A percentile compares a stretch with the other conserved stretches of the same genome.
Evolutionary conservation across 2,329 filamentous ascomycete genomes (phyloP).

Genomic region (Bipolaris zeicola): DNA sequence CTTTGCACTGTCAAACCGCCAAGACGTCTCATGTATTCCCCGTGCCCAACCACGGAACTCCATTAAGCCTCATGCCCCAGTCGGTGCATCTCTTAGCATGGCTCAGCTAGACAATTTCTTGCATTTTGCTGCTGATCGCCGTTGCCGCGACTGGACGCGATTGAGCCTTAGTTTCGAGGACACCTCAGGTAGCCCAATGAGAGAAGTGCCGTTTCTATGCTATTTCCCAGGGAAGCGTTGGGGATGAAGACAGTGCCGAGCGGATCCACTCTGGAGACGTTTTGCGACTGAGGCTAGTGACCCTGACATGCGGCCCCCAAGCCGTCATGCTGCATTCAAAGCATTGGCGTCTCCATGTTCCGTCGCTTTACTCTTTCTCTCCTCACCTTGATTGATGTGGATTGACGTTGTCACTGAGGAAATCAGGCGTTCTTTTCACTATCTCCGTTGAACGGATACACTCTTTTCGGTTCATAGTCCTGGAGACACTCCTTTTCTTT

Average conservation of each 20-base stretch:
- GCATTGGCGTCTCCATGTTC: slow-evolving; percentile 36
- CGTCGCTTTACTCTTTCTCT: slow-evolving; percentile 23
- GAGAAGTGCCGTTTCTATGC: slow-evolving; percentile 22
- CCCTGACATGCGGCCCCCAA: slow-evolving; percentile 22
- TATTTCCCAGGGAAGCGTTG: slow-evolving; percentile 6
- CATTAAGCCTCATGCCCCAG: slow-evolving; percentile 9
- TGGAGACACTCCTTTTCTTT: slow-evolving; percentile 29
- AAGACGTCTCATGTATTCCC: slow-evolving; percentile 32
- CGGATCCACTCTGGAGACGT: slow-evolving; percentile 34
- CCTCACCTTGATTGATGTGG: slow-evolving; percentile 25
- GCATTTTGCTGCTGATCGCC: slow-evolving; percentile 14
- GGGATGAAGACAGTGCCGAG: slow-evolving; percentile 14
- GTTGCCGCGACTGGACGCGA: slow-evolving; percentile 16
- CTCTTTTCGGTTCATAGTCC: slow-evolving; percentile 34
- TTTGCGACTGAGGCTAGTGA: slow-evolving; percentile 27
- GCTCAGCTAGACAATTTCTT: background rate
- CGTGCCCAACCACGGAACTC: slow-evolving; percentile 23
- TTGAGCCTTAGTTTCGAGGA: slow-evolving; percentile 32
- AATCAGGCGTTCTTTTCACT: slow-evolving; percentile 27
- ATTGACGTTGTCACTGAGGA: slow-evolving; percentile 10
- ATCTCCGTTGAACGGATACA: slow-evolving; percentile 41
- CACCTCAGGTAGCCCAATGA: slow-evolving; percentile 26
- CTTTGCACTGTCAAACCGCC: slow-evolving; percentile 28
- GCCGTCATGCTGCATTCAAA: slow-evolving; percentile 36
- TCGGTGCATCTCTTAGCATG: slow-evolving; percentile 4